Percentiles rank a stretch among this genome's conserved stretches.
Evolutionary conservation across 2,329 filamentous ascomycete species (phyloP).

Genomic region (Paracoccidioides brasiliensis): DNA sequence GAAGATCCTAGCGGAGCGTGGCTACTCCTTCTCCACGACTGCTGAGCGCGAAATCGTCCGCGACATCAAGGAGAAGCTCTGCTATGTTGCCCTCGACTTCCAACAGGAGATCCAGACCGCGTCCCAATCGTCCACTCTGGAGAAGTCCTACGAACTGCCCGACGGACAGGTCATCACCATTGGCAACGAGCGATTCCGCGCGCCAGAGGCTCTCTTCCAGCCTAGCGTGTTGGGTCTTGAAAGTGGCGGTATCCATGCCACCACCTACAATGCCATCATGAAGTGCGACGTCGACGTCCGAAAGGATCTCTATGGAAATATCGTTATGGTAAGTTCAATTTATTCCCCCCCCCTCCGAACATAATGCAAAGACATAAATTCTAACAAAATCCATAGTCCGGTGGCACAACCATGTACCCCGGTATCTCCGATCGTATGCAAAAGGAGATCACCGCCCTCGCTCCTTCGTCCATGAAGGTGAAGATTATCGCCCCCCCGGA

Average conservation of each 20-base stretch:
- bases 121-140: conserved; percentile 93
- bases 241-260: conserved; percentile 97
- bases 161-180: conserved; percentile 99
- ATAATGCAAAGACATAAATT: neutral
- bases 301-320: conserved; percentile 99
- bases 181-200: conserved; percentile 99
- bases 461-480: conserved; percentile 99
- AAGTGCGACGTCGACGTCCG: conserved; percentile 99
- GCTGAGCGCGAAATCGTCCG: conserved; percentile 99
- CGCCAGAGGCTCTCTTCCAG: conserved; percentile 98
- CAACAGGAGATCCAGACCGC: conserved; percentile 99
- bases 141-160: conserved; percentile 99
- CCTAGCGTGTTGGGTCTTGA: conserved; percentile 96
- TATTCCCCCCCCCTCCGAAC: neutral
- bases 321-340: conserved; percentile 79
- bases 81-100: conserved; percentile 99
- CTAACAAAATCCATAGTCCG: conserved; percentile 51
- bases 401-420: conserved; percentile 99
- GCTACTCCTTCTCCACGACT: conserved; percentile 99
- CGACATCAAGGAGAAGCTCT: conserved; percentile 99
- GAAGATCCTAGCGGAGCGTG: conserved; percentile 99
- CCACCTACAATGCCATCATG: conserved; percentile 99
- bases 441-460: conserved; percentile 99
- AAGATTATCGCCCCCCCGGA: conserved; percentile 99
- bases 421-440: conserved; percentile 99